A percentile compares a stretch with the other conserved stretches of the same genome.
Evolutionary conservation across 345 rosid species (phyloP).

Genomic region (Salix koriyanagi): DNA sequence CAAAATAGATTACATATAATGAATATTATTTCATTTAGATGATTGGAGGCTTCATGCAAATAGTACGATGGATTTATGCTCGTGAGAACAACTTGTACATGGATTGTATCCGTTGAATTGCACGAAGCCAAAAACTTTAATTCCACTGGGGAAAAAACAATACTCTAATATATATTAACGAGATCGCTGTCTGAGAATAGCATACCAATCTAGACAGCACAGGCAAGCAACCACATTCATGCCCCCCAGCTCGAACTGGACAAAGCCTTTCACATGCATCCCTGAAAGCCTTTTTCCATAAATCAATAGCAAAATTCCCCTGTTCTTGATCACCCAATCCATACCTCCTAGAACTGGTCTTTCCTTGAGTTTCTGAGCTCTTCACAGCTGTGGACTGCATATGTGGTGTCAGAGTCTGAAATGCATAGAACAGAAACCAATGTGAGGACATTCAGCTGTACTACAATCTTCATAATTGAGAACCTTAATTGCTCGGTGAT

Average conservation of each 20-base stretch:
- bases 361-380: slow-evolving; percentile 57
- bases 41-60: too few relatives aligned
- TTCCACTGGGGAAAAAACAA: background rate
- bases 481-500: background rate
- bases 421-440: slow-evolving; percentile 7
- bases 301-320: slow-evolving; percentile 64
- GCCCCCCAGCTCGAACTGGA: slow-evolving; percentile 75
- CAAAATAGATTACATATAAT: background rate
- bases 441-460: background rate
- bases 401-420: slow-evolving; percentile 79
- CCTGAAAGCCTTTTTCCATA: slow-evolving; percentile 87
- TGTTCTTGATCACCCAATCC: slow-evolving; percentile 60
- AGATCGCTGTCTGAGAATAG: background rate
- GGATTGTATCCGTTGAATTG: background rate
- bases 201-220: slow-evolving; percentile 74
- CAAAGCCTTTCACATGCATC: slow-evolving; percentile 92
- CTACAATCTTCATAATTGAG: background rate
- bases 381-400: slow-evolving; percentile 75
- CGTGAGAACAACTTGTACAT: background rate
- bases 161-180: background rate
- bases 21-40: too few relatives aligned
- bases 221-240: slow-evolving; percentile 86
- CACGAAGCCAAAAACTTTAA: background rate
- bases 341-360: slow-evolving; percentile 42
- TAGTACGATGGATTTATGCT: too few relatives aligned